Base-by-base conservation (phyloP, 352 stramenopile species). In the Phytophthora sansomeana region DNA sequence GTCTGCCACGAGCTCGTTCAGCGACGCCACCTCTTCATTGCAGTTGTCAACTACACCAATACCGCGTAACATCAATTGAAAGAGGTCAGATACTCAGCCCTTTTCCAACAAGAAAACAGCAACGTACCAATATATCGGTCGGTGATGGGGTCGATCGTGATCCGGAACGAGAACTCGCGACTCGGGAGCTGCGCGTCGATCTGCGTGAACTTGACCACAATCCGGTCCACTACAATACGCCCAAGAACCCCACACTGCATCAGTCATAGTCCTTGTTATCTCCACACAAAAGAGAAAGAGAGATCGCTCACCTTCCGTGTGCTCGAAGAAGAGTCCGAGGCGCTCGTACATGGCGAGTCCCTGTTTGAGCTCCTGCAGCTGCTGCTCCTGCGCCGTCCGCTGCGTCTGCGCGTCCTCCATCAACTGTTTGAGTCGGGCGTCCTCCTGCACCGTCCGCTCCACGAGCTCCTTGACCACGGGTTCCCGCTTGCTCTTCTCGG, bases 101-200 rank as follows among this genome's bases (percentile, higher is more conserved):
- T 43, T 44, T 24, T 16, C 19, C 17, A 56, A 16, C 39, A 5
- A 17, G 17, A 26, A 5, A 1, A 48, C 2, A 36, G 19, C 5
- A 51, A 13, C 63, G 43, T 49, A 92, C 85, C 82, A 44, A 92
- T 75, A 60, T 89, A 93, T 50, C 58, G 61, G 57, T 93, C 83
- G 0, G 67, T 78, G 14, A 80, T 72, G 4, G 77, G 43, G 26
- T 92, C 73, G 24, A 95, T 89, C 44, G 81, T 83, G 49, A 95
- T 84, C 5, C 74, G 72, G 59, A 93, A 95, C 6, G 74, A 88
- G 59, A 93, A 95, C 49, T 83, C 83, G 28, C 86, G 83, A 51
- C 59, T 59, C 14, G 75, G 80, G 30, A 85, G 69, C n/a, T 75
- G 55, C 2, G 66, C 55, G 61, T 95, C 83, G 52, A 95, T 82